These are phyloP conservation scores for Eucalyptus camaldulensis DNA, from an alignment of 345 rosid genomes.

Conservation along the genomic window DNA sequence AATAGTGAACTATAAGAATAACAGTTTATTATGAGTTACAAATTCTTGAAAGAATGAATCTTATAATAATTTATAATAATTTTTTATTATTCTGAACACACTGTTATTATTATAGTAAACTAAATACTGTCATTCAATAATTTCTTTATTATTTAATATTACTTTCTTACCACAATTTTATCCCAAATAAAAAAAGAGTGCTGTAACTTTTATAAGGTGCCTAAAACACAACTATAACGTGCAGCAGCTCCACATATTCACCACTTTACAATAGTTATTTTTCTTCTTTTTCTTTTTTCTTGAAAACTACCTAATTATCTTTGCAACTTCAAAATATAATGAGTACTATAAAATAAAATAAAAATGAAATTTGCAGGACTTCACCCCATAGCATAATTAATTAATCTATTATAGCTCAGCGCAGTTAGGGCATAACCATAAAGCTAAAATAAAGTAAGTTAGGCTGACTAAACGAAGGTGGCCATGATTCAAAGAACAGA, in stretches of 20 bases:
- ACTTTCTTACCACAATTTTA: neutral
- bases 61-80: too few species aligned
- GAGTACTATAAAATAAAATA: too few species aligned
- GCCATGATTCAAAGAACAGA: neutral
- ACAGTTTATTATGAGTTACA: accelerated
- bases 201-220: neutral
- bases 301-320: neutral
- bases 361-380: neutral
- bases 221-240: neutral
- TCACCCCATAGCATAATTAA: neutral
- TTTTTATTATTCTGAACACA: accelerated
- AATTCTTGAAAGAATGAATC: accelerated
- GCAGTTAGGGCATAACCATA: neutral
- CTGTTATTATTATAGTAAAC: accelerated
- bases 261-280: neutral
- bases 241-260: neutral
- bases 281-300: accelerated
- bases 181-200: neutral
- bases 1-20: too few species aligned
- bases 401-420: neutral
- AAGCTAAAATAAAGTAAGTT: neutral
- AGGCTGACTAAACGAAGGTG: neutral
- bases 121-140: accelerated
- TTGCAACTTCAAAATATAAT: neutral
- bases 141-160: neutral